Evolutionary conservation across 805 yeast species (phyloP), one percentile per base, ranked within the genome.

Genomic region (Huiozyma naganishii): DNA sequence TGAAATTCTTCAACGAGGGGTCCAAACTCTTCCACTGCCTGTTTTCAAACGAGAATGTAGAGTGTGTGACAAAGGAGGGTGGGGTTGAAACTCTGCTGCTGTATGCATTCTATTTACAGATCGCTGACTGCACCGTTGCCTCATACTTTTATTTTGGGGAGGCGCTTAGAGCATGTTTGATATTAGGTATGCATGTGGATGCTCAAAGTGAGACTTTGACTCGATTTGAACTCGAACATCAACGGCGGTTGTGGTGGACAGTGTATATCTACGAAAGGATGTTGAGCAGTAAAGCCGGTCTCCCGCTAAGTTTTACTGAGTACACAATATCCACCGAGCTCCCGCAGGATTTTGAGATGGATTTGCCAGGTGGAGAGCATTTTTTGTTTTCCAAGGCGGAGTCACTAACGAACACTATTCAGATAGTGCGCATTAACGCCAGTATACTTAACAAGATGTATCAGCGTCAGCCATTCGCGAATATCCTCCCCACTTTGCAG

Each of bases 231-330:
- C 79, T 83, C 51, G 95, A 89, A 51, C 88, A 84, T 60, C 71
- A 95, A 41, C 73, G 95, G 56, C 74, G 89, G 45, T 63, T 86
- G 32, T 88, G 90, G 68, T 88, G 96, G 96, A 80, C 88, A 36
- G 78, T 82, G 30, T 87, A 85, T 62, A 77, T 80, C 61, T 75
- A 85, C 52, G 97, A 88, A 64, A 65, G 90, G 60, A 83, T 83
- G 90, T 62, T 83, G 36, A 80, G 87, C 6, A 80, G 89, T 9
- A 83, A 83, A 54, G 89, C 89, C 0, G 94, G 94, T 1, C 63
- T 83, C 27, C 94, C 94, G 0, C 59, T 83, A 37, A 77, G 86
- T 42, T 73, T 89, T 46, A 80, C 92, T 0, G 92, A 83, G 57
- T 84, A 82, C 46, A 83, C 90, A 47, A 81, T 89, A 13, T 79